These are phyloP conservation scores for Plasmodiophora brassicae DNA, from an alignment of 208 protist species.

Conservation along the genomic window DNA sequence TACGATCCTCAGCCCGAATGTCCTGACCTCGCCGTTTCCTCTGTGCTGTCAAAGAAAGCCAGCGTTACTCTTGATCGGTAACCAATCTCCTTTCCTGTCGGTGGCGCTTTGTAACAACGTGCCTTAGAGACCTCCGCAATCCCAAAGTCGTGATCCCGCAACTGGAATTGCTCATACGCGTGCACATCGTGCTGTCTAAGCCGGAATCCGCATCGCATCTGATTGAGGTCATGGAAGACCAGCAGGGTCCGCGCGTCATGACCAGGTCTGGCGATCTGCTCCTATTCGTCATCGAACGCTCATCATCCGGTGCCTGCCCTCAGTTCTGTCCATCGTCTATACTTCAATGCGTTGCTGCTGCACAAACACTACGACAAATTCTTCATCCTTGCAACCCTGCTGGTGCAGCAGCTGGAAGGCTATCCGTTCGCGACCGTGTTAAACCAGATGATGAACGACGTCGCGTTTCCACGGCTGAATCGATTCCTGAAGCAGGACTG, in stretches of 20 bases:
- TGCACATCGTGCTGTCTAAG: neutral
- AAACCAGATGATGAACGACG: neutral
- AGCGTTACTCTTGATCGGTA: slow-evolving; percentile 2
- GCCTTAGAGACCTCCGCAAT: neutral
- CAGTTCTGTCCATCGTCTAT: neutral
- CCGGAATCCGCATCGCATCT: neutral
- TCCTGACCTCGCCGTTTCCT: neutral
- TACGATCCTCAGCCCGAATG: neutral
- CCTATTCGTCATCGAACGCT: neutral
- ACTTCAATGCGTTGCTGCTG: slow-evolving; percentile 16
- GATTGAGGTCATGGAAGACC: slow-evolving; percentile 23
- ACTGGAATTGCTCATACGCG: neutral
- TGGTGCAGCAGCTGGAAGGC: neutral
- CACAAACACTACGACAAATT: neutral
- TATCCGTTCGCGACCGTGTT: neutral
- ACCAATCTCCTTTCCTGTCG: neutral
- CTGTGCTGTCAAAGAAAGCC: neutral
- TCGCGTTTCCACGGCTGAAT: neutral
- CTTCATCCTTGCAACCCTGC: neutral
- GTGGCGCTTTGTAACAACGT: too few species aligned
- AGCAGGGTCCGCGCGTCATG: neutral
- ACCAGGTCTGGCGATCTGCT: neutral
- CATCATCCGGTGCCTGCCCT: too few species aligned
- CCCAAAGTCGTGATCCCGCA: slow-evolving; percentile 17
- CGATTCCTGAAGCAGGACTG: neutral